These are phyloP conservation scores for Hysterium pulicare DNA, from an alignment of 2,329 filamentous ascomycete genomes.

Conservation along the genomic window DNA sequence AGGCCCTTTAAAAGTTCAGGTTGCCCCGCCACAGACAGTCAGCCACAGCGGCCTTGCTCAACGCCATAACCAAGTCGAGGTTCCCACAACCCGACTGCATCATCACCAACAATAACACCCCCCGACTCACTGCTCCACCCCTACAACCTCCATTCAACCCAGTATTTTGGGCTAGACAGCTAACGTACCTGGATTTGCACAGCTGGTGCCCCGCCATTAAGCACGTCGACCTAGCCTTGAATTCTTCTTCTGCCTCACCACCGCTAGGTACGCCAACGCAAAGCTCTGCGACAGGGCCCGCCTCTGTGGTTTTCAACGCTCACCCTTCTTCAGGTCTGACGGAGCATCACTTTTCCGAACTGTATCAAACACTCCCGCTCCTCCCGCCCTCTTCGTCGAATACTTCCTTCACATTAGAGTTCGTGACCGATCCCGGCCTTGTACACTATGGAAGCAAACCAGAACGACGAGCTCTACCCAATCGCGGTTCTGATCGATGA, in stretches of 20 bases:
- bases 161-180: conserved; percentile 1
- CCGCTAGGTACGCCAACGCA: conserved; percentile 1
- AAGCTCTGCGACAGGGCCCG: not conserved
- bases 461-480: conserved; percentile 98
- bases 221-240: not conserved
- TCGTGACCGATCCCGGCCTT: not conserved
- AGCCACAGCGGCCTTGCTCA: too few relatives aligned
- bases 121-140: not conserved
- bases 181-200: too few relatives aligned
- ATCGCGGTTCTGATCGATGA: conserved; percentile 99
- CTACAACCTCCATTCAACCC: not conserved
- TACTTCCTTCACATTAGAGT: not conserved
- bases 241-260: conserved; percentile 1
- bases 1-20: too few relatives aligned
- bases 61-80: too few relatives aligned
- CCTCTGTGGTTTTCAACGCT: not conserved
- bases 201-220: not conserved
- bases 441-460: conserved; percentile 74
- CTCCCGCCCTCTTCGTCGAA: not conserved
- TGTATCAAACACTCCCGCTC: too few relatives aligned
- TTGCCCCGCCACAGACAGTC: not conserved
- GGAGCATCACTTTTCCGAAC: not conserved
- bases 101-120: conserved; percentile 1
- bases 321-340: not conserved
- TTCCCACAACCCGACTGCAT: conserved; percentile 2